phyloP scores from a whole-genome alignment of 2,329 filamentous ascomycete genomes.

The Cladosporium sp. region DNA sequence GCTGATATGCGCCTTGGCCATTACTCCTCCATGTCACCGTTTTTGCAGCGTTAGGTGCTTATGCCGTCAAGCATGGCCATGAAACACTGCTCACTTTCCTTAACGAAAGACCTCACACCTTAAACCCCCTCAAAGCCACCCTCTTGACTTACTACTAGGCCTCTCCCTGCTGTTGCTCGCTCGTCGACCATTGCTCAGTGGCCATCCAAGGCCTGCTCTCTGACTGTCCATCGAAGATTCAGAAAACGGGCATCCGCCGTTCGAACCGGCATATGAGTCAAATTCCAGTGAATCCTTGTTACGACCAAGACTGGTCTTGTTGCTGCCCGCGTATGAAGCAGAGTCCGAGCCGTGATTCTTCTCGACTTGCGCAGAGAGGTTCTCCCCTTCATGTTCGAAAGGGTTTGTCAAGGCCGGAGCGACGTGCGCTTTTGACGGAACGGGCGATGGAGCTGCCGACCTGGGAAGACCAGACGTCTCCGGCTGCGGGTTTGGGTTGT shows the following conservation, averaged over 20 bases:
- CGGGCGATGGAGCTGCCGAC: slow-evolving; percentile 8
- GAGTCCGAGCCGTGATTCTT: not conserved
- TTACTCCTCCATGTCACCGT: not conserved
- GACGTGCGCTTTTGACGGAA: not conserved
- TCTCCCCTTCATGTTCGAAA: not conserved
- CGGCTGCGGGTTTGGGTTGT: not conserved
- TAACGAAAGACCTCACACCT: not conserved
- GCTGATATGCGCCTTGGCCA: not conserved
- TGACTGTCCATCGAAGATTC: slow-evolving; percentile 6
- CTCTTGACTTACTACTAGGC: slow-evolving; percentile 1
- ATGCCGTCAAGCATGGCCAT: not conserved
- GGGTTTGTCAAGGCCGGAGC: not conserved
- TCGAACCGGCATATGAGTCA: not conserved
- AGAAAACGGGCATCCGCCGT: slow-evolving; percentile 16
- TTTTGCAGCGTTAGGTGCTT: not conserved
- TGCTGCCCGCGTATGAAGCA: slow-evolving; percentile 12
- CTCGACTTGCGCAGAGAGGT: not conserved
- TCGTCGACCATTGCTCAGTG: slow-evolving; percentile 9
- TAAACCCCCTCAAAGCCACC: slow-evolving; percentile 6
- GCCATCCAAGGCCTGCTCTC: slow-evolving; percentile 19
- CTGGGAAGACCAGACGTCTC: not conserved
- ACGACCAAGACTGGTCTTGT: slow-evolving; percentile 17
- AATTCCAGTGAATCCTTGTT: slow-evolving; percentile 13
- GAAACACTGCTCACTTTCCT: not conserved
- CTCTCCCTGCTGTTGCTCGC: slow-evolving; percentile 8